Base-by-base conservation (phyloP, 106 monocot species). In the Gastrodia elata region DNA sequence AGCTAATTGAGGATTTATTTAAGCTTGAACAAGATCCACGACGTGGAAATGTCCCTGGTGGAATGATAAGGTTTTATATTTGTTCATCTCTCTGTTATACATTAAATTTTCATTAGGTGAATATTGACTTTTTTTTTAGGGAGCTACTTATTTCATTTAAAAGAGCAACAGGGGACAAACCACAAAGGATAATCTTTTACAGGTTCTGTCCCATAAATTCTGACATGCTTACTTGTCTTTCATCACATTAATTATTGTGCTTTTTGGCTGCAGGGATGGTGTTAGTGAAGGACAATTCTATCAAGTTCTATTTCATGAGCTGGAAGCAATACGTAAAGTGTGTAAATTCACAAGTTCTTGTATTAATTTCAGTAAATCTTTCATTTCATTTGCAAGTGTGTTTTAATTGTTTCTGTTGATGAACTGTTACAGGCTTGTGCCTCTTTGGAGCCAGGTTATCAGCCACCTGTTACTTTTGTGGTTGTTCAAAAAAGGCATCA, bases 401-500 rank as follows among this genome's bases (percentile, higher is more conserved):
- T 39, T 70, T 70, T 27, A 70, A 8, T 24, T 15, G n/a, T 35
- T 48, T 68, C 3, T 37, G 3, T 68, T 40, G 27, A 46, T 46
- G 34, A 4, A 38, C 32, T 28, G 22, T 14, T 34, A 38, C 38
- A 89, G 92, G 89, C 92, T 25, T 92, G 89, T 77, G 80, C 82
- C 0, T 87, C 89, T 18, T 75, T 92, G n/a, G 87, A 87, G 57
- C 81, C 84, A 41, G 81, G 84, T 59, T 89, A 92, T 42, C 82
- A 85, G 33, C 92, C 92, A 11, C 88, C 77, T 4, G 86, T 89
- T 16, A 92, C 92, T 59, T 92, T 92, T 68, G 81, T 89, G 15
- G 84, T 92, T 73, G 92, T 92, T 44, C 92, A 92, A 44, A 92
- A 92, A 67, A 79, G 88, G 1, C 92, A 92, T 22, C 89, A 89